phyloP scores from a whole-genome alignment of 2,329 filamentous ascomycete species.

The Paraconiothyrium sp. region DNA sequence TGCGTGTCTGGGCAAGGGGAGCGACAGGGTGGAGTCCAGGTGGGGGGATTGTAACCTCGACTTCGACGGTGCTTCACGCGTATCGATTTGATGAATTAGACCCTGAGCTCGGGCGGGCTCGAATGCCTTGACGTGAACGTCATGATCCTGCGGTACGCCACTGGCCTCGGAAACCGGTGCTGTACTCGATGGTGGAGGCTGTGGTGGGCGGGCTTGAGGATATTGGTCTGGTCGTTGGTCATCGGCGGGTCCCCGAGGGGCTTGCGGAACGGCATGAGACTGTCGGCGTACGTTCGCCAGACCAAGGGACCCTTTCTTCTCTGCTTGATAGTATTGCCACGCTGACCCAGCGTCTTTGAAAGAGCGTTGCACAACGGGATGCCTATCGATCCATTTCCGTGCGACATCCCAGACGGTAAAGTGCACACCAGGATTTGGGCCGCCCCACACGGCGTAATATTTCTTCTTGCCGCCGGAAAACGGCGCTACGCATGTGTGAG shows the following conservation, averaged over 20 bases:
- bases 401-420: slow-evolving; percentile 3
- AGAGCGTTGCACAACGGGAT: background rate
- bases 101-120: no score
- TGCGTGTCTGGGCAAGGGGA: background rate
- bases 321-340: background rate
- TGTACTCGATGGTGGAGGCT: background rate
- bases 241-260: background rate
- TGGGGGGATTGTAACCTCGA: background rate
- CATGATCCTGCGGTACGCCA: background rate
- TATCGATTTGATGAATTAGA: no score
- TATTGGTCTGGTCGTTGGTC: no score
- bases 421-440: slow-evolving; percentile 9
- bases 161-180: background rate
- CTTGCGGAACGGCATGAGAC: background rate
- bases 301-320: background rate
- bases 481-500: background rate
- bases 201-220: background rate
- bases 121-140: no score
- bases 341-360: background rate
- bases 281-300: background rate
- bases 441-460: slow-evolving; percentile 10
- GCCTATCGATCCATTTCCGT: background rate
- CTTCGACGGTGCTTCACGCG: background rate
- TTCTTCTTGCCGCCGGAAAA: background rate
- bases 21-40: background rate